Evolutionary conservation across 768 basidiomycete species (phyloP).

Genomic region (Tylopilus plumbeoviolaceoides): DNA sequence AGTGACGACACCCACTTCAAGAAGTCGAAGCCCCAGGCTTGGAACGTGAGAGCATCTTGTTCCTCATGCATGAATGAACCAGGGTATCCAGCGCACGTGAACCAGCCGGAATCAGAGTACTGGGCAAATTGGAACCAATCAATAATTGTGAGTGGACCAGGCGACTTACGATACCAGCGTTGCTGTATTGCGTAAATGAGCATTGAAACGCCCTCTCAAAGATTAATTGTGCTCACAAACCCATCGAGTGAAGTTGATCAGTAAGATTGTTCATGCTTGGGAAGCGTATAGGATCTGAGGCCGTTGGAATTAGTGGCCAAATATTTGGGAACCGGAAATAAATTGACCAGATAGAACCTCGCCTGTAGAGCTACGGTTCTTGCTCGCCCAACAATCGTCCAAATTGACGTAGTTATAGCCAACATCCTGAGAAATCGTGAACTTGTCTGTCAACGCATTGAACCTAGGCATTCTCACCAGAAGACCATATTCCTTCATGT

Average conservation of each 20-base stretch:
- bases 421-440: slow-evolving; percentile 38
- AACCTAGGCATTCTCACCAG: slow-evolving; percentile 29
- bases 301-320: background rate
- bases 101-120: slow-evolving; percentile 71
- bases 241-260: slow-evolving; percentile 48
- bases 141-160: background rate
- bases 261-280: slow-evolving; percentile 56
- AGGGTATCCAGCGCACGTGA: slow-evolving; percentile 56
- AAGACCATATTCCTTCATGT: slow-evolving; percentile 52
- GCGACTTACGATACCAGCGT: slow-evolving; percentile 55
- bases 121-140: slow-evolving; percentile 15
- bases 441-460: too few species aligned
- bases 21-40: slow-evolving; percentile 59
- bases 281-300: slow-evolving; percentile 45
- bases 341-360: slow-evolving; percentile 51
- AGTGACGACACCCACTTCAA: slow-evolving; percentile 44
- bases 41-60: slow-evolving; percentile 55
- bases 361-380: slow-evolving; percentile 46
- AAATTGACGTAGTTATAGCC: slow-evolving; percentile 59
- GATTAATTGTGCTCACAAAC: slow-evolving; percentile 40
- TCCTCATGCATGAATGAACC: slow-evolving; percentile 61
- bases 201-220: background rate
- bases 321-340: background rate
- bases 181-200: slow-evolving; percentile 29
- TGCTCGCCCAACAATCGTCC: slow-evolving; percentile 63